These are phyloP conservation scores for Phaeosphaeria sp. DNA, from an alignment of 2,329 filamentous ascomycete genomes.

Conservation along the genomic window DNA sequence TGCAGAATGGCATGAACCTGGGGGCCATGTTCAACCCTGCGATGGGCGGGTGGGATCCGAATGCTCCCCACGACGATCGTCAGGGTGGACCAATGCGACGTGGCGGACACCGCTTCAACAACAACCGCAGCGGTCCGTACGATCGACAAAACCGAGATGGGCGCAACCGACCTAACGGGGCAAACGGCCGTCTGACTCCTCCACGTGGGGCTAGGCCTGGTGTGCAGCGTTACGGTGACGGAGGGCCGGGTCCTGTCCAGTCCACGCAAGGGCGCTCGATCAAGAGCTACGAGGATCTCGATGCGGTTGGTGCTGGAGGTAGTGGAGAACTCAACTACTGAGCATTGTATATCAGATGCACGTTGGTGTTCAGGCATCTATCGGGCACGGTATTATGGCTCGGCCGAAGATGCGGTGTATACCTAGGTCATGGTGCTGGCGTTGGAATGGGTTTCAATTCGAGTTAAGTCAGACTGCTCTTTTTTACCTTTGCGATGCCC, in stretches of 20 bases:
- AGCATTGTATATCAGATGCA: constrained; percentile 4
- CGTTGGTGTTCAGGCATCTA: neutral
- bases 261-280: constrained; percentile 90
- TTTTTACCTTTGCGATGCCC: constrained; percentile 10
- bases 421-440: constrained; percentile 20
- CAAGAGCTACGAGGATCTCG: constrained; percentile 97
- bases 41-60: constrained; percentile 64
- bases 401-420: constrained; percentile 8
- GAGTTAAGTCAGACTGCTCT: constrained; percentile 16
- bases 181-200: constrained; percentile 56
- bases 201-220: constrained; percentile 55
- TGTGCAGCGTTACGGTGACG: constrained; percentile 75
- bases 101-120: constrained; percentile 47
- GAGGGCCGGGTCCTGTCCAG: constrained; percentile 81
- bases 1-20: constrained; percentile 46
- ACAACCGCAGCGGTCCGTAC: constrained; percentile 49
- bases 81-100: constrained; percentile 54
- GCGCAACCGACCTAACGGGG: constrained; percentile 55
- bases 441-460: constrained; percentile 19
- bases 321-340: constrained; percentile 91
- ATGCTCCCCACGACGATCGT: constrained; percentile 43
- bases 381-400: neutral
- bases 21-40: constrained; percentile 58
- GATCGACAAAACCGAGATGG: constrained; percentile 48
- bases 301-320: constrained; percentile 70